Evolutionary conservation across 2,329 filamentous ascomycete genomes (phyloP).

Genomic region (Niveomyces coronatus): DNA sequence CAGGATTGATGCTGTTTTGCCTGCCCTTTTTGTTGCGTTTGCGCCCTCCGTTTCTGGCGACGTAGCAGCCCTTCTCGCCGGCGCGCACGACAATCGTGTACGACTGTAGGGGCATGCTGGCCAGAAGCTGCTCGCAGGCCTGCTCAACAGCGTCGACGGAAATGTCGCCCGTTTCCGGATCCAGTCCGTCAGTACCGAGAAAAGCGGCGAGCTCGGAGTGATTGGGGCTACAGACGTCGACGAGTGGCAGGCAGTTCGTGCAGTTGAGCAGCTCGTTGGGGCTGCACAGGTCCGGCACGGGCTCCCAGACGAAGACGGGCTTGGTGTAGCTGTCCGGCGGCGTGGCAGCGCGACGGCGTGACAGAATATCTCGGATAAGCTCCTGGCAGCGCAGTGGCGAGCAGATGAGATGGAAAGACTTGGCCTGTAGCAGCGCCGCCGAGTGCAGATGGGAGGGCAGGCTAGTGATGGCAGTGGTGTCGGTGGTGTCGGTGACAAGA

Average conservation of each 20-base stretch:
- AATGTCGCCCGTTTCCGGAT: constrained; percentile 44
- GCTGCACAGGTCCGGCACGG: constrained; percentile 78
- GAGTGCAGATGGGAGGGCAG: too few species aligned
- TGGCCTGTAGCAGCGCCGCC: constrained; percentile 56
- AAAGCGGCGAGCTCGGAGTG: constrained; percentile 80
- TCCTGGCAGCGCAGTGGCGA: constrained; percentile 66
- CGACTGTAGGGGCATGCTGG: constrained; percentile 52
- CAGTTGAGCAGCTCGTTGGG: constrained; percentile 56
- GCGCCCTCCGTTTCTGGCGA: constrained; percentile 47
- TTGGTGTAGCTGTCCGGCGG: constrained; percentile 31
- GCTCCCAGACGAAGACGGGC: constrained; percentile 87
- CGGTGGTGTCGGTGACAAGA: too few species aligned
- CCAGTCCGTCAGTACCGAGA: constrained; percentile 54
- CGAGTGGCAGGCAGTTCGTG: constrained; percentile 50
- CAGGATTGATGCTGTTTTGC: too few species aligned
- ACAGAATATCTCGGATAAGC: constrained; percentile 60
- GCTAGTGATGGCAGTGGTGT: too few species aligned
- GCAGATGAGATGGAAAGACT: constrained; percentile 82
- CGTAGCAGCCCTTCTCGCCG: constrained; percentile 61
- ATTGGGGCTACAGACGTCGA: constrained; percentile 67
- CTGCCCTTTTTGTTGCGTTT: constrained; percentile 32
- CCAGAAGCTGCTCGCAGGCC: constrained; percentile 51
- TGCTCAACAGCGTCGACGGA: constrained; percentile 43
- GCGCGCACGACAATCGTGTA: constrained; percentile 60
- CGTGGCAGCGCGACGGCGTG: constrained; percentile 36